phyloP scores from a whole-genome alignment of 768 basidiomycete genomes.

The Mycena polygramma region DNA sequence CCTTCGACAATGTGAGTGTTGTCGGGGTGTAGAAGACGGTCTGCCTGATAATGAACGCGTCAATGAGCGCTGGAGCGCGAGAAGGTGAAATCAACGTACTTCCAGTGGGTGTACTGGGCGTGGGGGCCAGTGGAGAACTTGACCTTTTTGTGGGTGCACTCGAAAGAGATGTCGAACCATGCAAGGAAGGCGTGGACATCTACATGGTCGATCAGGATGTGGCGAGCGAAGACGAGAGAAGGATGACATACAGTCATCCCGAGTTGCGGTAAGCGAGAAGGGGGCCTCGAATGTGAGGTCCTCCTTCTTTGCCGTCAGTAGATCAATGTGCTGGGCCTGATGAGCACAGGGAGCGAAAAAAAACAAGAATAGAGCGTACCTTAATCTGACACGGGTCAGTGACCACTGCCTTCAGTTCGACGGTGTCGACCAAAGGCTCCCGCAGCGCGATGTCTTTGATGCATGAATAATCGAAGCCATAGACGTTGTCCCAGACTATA shows the following conservation, averaged over 20 bases:
- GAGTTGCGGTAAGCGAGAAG: slow-evolving; percentile 84
- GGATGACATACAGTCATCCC: slow-evolving; percentile 87
- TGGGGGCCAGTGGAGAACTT: slow-evolving; percentile 98
- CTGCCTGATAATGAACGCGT: slow-evolving; percentile 65
- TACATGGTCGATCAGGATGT: slow-evolving; percentile 47
- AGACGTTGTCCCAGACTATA: slow-evolving; percentile 99
- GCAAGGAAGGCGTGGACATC: slow-evolving; percentile 98
- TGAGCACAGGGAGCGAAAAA: slow-evolving; percentile 9
- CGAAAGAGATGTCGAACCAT: slow-evolving; percentile 98
- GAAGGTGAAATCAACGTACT: slow-evolving; percentile 67
- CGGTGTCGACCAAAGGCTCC: slow-evolving; percentile 98
- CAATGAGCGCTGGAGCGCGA: background rate
- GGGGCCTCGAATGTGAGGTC: slow-evolving; percentile 89
- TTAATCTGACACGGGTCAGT: slow-evolving; percentile 93
- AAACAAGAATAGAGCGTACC: slow-evolving; percentile 54
- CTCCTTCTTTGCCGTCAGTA: slow-evolving; percentile 94
- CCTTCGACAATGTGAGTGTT: slow-evolving; percentile 76
- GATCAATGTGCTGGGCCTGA: slow-evolving; percentile 79
- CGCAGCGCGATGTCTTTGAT: slow-evolving; percentile 98
- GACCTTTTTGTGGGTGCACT: slow-evolving; percentile 95
- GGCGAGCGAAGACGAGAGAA: slow-evolving; percentile 2
- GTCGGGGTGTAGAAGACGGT: slow-evolving; percentile 97
- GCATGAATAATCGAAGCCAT: slow-evolving; percentile 99
- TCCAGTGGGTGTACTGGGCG: slow-evolving; percentile 96
- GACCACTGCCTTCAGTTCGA: slow-evolving; percentile 95